Base-by-base conservation (phyloP, 148 eudicot species). In the Pharnaceum exiguum region DNA sequence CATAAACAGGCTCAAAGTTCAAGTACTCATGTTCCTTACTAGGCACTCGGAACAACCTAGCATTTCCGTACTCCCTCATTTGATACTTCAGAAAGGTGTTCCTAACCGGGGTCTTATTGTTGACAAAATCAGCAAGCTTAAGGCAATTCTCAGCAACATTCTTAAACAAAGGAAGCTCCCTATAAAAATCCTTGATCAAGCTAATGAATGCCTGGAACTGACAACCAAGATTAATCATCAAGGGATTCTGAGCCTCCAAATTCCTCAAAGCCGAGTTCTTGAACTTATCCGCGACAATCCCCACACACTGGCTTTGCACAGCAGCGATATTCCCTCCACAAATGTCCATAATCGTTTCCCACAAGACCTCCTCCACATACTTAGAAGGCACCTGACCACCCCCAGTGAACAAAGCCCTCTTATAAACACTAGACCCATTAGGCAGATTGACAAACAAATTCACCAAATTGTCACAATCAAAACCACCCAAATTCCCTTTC, bases 211-310 rank as follows among this genome's bases (percentile, higher is more conserved):
- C 98, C 37, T 77, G 90, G 64, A 65, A 77, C 72, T 88, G 98
- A 71, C 98, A 93, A 28, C 78, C 73, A 30, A 88, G 78, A 39
- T 93, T 93, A 25, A 93, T 77, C 98, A 93, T 88, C 96, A 96
- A 93, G 16, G 71, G 96, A 74, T 88, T 72, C 53, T 77, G 94
- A 60, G 47, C 51, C 75, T 93, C 98, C 33, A 93, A 70, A 71
- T 78, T 83, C 82, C 58, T 79, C 69, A 93, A 78, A 7, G 90
- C 88, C 53, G 81, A 62, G 57, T 68, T 68, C 66, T 83, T 88
- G 60, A 88, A 93, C 79, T 68, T 88, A 69, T 93, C 98, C 16
- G 96, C 60, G 27, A 93, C 90, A 27, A 93, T 81, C 31, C 98
- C 90, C 2, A 79, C 95, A 63, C 98, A 93, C 58, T 75, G 84